phyloP scores from a whole-genome alignment of 2,329 filamentous ascomycete genomes.

The Dryadomyces quercivorus region DNA sequence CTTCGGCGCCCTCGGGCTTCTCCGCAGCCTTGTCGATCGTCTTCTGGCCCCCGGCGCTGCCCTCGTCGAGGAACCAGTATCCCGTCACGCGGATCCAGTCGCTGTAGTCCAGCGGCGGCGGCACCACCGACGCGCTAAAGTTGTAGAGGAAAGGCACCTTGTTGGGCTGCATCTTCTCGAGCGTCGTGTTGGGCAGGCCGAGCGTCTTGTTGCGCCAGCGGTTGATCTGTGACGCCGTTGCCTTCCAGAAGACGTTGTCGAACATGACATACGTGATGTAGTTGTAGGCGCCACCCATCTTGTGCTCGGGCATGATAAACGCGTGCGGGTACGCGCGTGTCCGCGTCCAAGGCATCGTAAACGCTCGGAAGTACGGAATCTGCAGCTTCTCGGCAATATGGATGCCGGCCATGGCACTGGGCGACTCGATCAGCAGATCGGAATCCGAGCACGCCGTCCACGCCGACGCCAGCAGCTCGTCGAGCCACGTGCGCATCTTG shows the following conservation, averaged over 20 bases:
- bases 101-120: conserved; percentile 85
- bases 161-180: conserved; percentile 89
- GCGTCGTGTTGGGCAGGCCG: conserved; percentile 63
- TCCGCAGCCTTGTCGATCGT: background rate
- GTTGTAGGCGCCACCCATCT: conserved; percentile 92
- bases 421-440: conserved; percentile 87
- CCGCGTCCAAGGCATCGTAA: conserved; percentile 97
- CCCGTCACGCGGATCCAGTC: conserved; percentile 97
- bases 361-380: conserved; percentile 93
- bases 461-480: conserved; percentile 70
- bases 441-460: conserved; percentile 76
- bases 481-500: conserved; percentile 90
- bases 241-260: conserved; percentile 93
- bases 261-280: conserved; percentile 94
- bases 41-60: background rate
- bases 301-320: conserved; percentile 83
- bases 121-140: conserved; percentile 88
- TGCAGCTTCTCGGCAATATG: conserved; percentile 89
- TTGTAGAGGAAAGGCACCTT: conserved; percentile 99
- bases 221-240: conserved; percentile 84
- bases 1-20: background rate
- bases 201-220: conserved; percentile 77
- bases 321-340: conserved; percentile 94
- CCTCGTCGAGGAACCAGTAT: conserved; percentile 93
- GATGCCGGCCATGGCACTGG: conserved; percentile 93